Conservation (phyloP, 148 eudicot genomes). For the Selenicereus undatus region DNA sequence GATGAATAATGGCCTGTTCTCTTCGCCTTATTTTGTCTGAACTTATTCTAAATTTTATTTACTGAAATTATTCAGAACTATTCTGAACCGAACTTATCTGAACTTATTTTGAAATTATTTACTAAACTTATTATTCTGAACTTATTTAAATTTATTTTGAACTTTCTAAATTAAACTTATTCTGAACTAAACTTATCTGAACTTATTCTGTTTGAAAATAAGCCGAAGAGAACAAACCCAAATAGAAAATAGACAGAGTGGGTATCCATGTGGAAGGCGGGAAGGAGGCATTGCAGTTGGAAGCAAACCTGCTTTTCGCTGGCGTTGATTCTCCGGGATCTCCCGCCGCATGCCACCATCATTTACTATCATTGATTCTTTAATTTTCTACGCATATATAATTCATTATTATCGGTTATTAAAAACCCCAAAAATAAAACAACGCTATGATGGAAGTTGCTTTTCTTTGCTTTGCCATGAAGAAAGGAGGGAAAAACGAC, state of each 20-base stretch:
- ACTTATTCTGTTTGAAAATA: no score
- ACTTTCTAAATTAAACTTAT: no score
- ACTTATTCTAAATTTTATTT: no score
- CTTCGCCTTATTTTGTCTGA: no score
- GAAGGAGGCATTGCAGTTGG: constrained; percentile 2
- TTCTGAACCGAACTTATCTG: no score
- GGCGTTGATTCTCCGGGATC: constrained; percentile 3
- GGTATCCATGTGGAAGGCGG: constrained; percentile 15
- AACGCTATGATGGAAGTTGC: background rate
- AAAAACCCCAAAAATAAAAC: background rate
- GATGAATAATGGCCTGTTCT: background rate
- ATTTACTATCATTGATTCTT: background rate
- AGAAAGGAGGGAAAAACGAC: background rate
- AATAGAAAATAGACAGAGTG: no score
- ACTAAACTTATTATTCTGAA: no score
- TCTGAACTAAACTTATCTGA: no score
- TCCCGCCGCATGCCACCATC: background rate
- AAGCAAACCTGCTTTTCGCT: constrained; percentile 10
- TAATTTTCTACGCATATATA: background rate
- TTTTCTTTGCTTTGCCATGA: background rate
- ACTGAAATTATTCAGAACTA: no score
- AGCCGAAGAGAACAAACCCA: no score
- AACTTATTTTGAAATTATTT: no score
- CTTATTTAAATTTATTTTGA: no score
- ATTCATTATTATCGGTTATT: background rate